Evolutionary conservation across 768 basidiomycete species (phyloP).

Genomic region (Scleroderma citrinum): DNA sequence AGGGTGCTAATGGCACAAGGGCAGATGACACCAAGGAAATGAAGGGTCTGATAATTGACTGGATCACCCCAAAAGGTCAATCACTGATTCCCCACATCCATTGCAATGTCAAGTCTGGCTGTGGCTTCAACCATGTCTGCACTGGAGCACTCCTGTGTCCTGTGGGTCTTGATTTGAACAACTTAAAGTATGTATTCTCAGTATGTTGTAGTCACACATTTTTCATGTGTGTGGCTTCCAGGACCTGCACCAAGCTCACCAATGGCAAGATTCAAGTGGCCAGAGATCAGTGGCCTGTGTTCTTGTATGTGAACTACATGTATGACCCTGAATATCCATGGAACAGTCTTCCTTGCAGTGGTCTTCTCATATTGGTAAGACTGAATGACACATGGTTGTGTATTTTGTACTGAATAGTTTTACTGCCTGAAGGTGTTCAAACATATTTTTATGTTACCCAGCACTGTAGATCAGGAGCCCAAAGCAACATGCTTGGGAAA

Average conservation of each 20-base stretch:
- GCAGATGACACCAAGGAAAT: slow-evolving; percentile 9
- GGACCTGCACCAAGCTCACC: neutral
- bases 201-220: too few species aligned
- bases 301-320: slow-evolving; percentile 13
- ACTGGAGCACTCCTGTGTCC: slow-evolving; percentile 20
- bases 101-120: slow-evolving; percentile 9
- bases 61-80: slow-evolving; percentile 18
- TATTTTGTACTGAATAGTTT: too few species aligned
- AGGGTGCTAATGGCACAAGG: slow-evolving; percentile 16
- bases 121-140: slow-evolving; percentile 13
- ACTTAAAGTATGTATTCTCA: slow-evolving; percentile 7
- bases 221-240: neutral
- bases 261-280: slow-evolving; percentile 11
- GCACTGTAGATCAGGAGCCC: slow-evolving; percentile 22
- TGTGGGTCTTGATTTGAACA: slow-evolving; percentile 15
- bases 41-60: slow-evolving; percentile 19
- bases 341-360: slow-evolving; percentile 14
- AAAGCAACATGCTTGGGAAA: slow-evolving; percentile 23
- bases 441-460: slow-evolving; percentile 27
- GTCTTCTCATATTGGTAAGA: slow-evolving; percentile 1
- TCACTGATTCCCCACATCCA: slow-evolving; percentile 4
- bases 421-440: slow-evolving; percentile 14
- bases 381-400: too few species aligned
- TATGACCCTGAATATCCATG: slow-evolving; percentile 24
- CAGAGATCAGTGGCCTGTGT: slow-evolving; percentile 23